Percentiles rank a stretch among this genome's conserved stretches.
Conservation (phyloP, 106 monocot genomes). For the Dendrobium nobile region DNA sequence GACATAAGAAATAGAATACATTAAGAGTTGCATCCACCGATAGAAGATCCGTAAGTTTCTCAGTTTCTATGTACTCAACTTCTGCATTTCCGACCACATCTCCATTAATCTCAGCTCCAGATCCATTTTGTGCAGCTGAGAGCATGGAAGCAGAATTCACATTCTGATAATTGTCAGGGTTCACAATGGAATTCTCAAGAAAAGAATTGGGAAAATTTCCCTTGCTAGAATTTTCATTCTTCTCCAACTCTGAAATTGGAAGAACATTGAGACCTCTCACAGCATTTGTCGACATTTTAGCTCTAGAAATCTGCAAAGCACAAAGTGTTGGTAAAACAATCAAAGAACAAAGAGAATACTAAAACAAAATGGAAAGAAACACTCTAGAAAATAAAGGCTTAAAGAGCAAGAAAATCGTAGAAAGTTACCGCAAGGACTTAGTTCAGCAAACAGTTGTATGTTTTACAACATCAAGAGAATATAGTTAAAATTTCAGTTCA, state of each 20-base stretch:
- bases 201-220: constrained; percentile 32
- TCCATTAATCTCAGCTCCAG: constrained; percentile 24
- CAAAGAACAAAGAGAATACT: neutral
- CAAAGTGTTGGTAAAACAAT: neutral
- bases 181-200: constrained; percentile 24
- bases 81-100: constrained; percentile 40
- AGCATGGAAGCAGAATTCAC: constrained; percentile 14
- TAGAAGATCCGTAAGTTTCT: constrained; percentile 66
- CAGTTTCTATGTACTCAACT: constrained; percentile 88
- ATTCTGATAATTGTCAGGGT: constrained; percentile 26
- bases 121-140: constrained; percentile 17
- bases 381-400: neutral
- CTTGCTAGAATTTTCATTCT: constrained; percentile 31
- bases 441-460: neutral
- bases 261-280: constrained; percentile 47
- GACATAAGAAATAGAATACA: constrained; percentile 34
- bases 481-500: neutral
- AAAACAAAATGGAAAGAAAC: neutral
- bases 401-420: neutral
- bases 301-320: constrained; percentile 7
- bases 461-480: too few species aligned
- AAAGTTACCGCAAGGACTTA: too few species aligned
- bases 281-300: constrained; percentile 50
- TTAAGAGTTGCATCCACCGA: constrained; percentile 50
- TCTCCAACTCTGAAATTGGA: constrained; percentile 30